Evolutionary conservation across 768 basidiomycete genomes (phyloP), one percentile per base, ranked within the genome.

Genomic region (Agrocybe chaxingu): DNA sequence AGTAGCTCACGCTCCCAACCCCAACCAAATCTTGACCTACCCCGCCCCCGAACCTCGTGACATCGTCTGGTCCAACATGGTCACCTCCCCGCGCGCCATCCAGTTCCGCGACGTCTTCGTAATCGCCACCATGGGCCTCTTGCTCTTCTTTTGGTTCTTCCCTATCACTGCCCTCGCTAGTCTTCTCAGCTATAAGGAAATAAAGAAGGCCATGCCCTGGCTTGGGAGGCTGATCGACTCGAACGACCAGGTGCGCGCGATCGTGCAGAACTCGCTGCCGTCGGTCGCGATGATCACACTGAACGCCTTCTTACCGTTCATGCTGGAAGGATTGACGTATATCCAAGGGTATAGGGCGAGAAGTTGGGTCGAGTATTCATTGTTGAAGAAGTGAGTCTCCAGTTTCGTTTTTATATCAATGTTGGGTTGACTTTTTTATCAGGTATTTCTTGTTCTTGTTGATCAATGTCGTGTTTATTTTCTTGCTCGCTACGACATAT

Each of bases 371-470:
- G 96, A 98, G 62, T 95, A 92, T 59, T 92, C 92, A 0, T 69
- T 98, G 40, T 67, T 99, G 65, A 89, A 87, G 59, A 98, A 98
- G 93, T 97, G 53, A 50, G 82, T 69, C 42, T 2, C 34, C 16
- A 7, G 7, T 13, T 18, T 8, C 41, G 7, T 7, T 49, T 33
- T 31, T 11, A 38, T 29, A 24, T 54, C 29, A 4, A 34, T 10
- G 45, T 49, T 43, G 4, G 13, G 29, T 45, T 48, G 42, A 29
- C n/a, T 56, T 62, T 30, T 50, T 19, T 47, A 40, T 16, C 62
- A 97, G 93, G 78, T 98, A 97, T 65, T 93, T 95, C 62, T 74
- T 97, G 31, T 96, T 97, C 74, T 77, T 98, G 2, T 78, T 97
- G 43, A 72, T 92, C 70, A 92, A 94, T 61, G 92, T 96, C 36